A percentile compares a stretch with the other conserved stretches of the same genome.
Conservation (phyloP, 352 stramenopile genomes). For the Pythium guiyangense region DNA sequence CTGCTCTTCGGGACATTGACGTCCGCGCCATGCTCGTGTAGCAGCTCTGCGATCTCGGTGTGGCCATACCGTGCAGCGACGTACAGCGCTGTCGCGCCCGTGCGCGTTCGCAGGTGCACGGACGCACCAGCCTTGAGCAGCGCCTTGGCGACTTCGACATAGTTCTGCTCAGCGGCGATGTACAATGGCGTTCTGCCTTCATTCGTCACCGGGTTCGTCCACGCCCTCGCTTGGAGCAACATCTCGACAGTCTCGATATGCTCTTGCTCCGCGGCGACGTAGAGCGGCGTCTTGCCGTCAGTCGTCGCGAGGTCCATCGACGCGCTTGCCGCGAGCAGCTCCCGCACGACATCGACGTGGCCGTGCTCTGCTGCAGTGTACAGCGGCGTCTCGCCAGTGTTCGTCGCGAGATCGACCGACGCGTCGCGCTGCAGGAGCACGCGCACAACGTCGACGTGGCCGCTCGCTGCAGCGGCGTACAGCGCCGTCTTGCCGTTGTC, state of each 20-base stretch:
- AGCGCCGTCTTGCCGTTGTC: conserved; percentile 3
- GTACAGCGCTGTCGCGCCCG: not conserved
- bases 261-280: conserved; percentile 33
- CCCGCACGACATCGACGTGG: conserved; percentile 21
- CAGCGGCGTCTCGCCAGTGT: conserved; percentile 36
- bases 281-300: conserved; percentile 31
- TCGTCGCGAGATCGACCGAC: conserved; percentile 32
- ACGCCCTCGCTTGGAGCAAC: conserved; percentile 27
- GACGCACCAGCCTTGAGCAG: not conserved
- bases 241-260: conserved; percentile 31
- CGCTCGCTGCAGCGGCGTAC: conserved; percentile 5
- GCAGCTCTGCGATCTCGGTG: not conserved
- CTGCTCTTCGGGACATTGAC: not conserved
- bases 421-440: conserved; percentile 36
- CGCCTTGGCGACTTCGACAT: not conserved
- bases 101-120: not conserved
- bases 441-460: conserved; percentile 22
- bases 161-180: conserved; percentile 20
- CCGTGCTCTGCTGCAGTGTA: conserved; percentile 43
- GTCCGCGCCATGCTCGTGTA: not conserved
- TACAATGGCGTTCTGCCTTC: not conserved
- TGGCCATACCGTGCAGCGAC: not conserved
- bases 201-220: conserved; percentile 15
- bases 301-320: conserved; percentile 25
- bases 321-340: conserved; percentile 31